Conservation (phyloP, 2,329 filamentous ascomycete genomes). For the Magnaporthales sp. region DNA sequence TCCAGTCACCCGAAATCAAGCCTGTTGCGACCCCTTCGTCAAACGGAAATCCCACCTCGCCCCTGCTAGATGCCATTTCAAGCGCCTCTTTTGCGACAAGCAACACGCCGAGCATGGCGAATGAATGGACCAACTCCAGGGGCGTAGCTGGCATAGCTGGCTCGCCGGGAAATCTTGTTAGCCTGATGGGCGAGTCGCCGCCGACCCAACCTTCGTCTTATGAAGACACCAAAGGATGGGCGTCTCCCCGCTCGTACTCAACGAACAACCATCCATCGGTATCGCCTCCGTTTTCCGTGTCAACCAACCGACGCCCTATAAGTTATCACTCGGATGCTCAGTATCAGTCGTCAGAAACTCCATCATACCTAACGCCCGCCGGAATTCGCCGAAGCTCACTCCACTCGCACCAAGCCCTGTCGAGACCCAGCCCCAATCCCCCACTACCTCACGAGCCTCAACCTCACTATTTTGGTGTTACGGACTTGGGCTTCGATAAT, state of each 20-base stretch:
- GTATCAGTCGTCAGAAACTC: slow-evolving; percentile 31
- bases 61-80: slow-evolving; percentile 38
- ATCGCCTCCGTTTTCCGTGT: slow-evolving; percentile 26
- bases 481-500: slow-evolving; percentile 58
- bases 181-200: slow-evolving; percentile 41
- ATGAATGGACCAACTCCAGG: slow-evolving; percentile 20
- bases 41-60: slow-evolving; percentile 36
- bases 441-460: slow-evolving; percentile 68
- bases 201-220: slow-evolving; percentile 44
- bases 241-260: slow-evolving; percentile 34
- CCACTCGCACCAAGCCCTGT: slow-evolving; percentile 40
- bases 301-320: slow-evolving; percentile 32
- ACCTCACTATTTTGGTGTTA: slow-evolving; percentile 67
- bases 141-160: slow-evolving; percentile 31
- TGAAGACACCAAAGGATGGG: slow-evolving; percentile 37
- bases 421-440: slow-evolving; percentile 41
- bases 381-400: slow-evolving; percentile 36
- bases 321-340: slow-evolving; percentile 46
- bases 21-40: slow-evolving; percentile 26
- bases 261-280: slow-evolving; percentile 34
- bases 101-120: slow-evolving; percentile 36
- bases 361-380: slow-evolving; percentile 25
- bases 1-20: slow-evolving; percentile 36
- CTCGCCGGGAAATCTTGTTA: slow-evolving; percentile 45
- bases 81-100: slow-evolving; percentile 39